phyloP scores from a whole-genome alignment of 805 yeast genomes.

The Yamadazyma nakazawae region DNA sequence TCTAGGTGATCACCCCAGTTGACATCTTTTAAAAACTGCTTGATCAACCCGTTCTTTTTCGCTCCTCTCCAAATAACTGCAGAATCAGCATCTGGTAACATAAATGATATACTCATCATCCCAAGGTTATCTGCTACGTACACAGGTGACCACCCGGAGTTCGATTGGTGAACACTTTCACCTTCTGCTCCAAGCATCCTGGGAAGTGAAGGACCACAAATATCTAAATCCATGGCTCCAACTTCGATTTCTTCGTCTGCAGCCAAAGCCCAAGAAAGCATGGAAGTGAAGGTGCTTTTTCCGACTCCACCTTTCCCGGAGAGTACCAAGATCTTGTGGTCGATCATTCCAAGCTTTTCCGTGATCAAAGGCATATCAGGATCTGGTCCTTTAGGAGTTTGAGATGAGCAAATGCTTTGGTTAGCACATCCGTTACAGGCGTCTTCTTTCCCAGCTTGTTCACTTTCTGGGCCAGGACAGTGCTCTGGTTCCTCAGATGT shows the following conservation, averaged over 20 bases:
- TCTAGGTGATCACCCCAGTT: conserved; percentile 87
- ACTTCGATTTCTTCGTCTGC: conserved; percentile 75
- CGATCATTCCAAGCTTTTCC: conserved; percentile 56
- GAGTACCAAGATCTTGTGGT: conserved; percentile 76
- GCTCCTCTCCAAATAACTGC: conserved; percentile 97
- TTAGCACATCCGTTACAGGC: conserved; percentile 96
- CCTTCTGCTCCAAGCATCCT: conserved; percentile 89
- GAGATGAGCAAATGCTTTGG: conserved; percentile 81
- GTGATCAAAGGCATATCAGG: conserved; percentile 82
- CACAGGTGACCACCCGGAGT: conserved; percentile 94
- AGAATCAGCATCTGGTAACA: conserved; percentile 89
- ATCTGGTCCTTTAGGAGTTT: conserved; percentile 88
- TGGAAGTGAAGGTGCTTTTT: conserved; percentile 90
- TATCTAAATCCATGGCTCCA: conserved; percentile 96
- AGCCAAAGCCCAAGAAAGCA: conserved; percentile 96
- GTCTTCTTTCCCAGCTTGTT: conserved; percentile 87
- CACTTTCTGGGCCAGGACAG: conserved; percentile 98
- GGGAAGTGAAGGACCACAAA: conserved; percentile 97
- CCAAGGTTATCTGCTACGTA: conserved; percentile 94
- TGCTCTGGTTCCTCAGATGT: conserved; percentile 64
- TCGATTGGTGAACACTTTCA: conserved; percentile 83
- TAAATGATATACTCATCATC: conserved; percentile 90
- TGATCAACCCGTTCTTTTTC: conserved; percentile 90
- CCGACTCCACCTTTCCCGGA: conserved; percentile 97
- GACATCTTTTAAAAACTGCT: conserved; percentile 90